phyloP scores from a whole-genome alignment of 2,329 filamentous ascomycete genomes.

The Lecanosticta acicola region DNA sequence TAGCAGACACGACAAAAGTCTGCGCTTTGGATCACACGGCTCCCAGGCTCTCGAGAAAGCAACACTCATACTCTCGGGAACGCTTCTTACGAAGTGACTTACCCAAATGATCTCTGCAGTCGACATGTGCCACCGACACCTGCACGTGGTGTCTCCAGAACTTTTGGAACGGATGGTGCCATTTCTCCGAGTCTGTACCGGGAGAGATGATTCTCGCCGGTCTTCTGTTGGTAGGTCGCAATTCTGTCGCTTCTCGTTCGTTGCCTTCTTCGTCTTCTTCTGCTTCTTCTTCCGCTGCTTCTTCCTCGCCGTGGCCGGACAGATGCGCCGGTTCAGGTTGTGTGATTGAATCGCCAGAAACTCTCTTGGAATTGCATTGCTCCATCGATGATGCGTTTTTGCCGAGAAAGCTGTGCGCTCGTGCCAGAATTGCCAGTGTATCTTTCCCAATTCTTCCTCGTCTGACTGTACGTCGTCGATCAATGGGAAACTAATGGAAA shows the following conservation, averaged over 20 bases:
- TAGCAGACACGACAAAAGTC: too few relatives aligned
- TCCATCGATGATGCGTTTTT: conserved; percentile 2
- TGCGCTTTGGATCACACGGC: too few relatives aligned
- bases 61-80: too few relatives aligned
- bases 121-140: conserved; percentile 46
- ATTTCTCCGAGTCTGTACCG: conserved; percentile 16
- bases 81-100: conserved; percentile 28
- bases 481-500: too few relatives aligned
- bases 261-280: conserved; percentile 22
- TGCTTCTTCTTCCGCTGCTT: conserved; percentile 7
- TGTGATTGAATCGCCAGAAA: conserved; percentile 13
- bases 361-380: neutral
- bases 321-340: conserved; percentile 25
- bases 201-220: conserved; percentile 7
- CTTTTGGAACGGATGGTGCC: conserved; percentile 35
- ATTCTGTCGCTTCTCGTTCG: conserved; percentile 33
- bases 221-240: conserved; percentile 13
- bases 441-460: too few relatives aligned
- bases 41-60: too few relatives aligned
- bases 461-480: too few relatives aligned
- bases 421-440: too few relatives aligned
- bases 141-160: conserved; percentile 49
- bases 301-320: conserved; percentile 8
- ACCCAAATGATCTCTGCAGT: conserved; percentile 55
- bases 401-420: too few relatives aligned